Conservation (phyloP, 2,329 filamentous ascomycete species). For the Clonostachys rhizophaga region DNA sequence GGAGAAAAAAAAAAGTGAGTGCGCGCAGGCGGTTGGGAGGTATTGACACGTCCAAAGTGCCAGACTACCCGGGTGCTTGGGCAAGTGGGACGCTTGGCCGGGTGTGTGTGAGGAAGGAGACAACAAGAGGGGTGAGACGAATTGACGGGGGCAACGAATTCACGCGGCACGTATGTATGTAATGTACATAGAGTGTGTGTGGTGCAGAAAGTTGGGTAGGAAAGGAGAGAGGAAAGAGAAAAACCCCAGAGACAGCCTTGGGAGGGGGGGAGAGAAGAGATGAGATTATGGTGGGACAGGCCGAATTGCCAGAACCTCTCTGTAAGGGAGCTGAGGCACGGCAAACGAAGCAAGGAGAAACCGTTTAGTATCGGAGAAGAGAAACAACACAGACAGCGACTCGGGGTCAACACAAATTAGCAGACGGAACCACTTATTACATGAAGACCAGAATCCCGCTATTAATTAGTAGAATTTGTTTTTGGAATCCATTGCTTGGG, state of each 20-base stretch:
- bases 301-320: not conserved
- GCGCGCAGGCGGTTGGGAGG: not conserved
- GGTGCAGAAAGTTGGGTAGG: constrained; percentile 1
- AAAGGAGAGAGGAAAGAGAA: constrained; percentile 12
- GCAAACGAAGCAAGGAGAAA: too few relatives aligned
- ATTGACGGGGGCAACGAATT: not conserved
- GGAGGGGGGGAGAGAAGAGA: not conserved
- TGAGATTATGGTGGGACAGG: constrained; percentile 1
- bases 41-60: not conserved
- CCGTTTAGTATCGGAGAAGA: too few relatives aligned
- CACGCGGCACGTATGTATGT: not conserved
- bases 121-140: not conserved
- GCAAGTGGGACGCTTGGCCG: constrained; percentile 3
- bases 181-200: constrained; percentile 3
- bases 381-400: too few relatives aligned
- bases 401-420: too few relatives aligned
- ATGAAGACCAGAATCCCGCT: too few relatives aligned
- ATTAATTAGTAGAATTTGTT: too few relatives aligned
- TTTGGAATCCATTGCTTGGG: too few relatives aligned
- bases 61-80: not conserved
- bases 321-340: too few relatives aligned
- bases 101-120: constrained; percentile 15
- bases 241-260: constrained; percentile 2
- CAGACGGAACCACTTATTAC: too few relatives aligned
- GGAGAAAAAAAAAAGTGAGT: not conserved